Percentiles rank a stretch among this genome's conserved stretches.
These are phyloP conservation scores for Solanum tarijense DNA, from an alignment of 257 asterid species.

Conservation along the genomic window DNA sequence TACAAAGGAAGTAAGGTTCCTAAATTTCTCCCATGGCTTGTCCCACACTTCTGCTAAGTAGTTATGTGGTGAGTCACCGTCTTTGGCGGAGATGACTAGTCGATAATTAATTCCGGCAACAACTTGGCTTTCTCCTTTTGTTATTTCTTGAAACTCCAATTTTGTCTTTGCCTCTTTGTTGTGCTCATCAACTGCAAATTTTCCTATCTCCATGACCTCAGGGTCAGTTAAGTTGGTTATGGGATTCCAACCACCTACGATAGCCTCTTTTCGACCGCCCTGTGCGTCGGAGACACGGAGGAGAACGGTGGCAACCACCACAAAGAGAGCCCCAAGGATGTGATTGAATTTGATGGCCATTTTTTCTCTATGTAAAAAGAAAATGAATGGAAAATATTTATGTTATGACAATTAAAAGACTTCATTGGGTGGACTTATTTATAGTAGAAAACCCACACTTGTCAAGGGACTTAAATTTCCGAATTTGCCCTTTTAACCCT, in stretches of 20 bases:
- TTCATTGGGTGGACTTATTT: background rate
- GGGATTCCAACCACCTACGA: background rate
- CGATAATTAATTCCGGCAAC: slow-evolving; percentile 25
- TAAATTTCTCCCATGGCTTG: slow-evolving; percentile 8
- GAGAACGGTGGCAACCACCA: background rate
- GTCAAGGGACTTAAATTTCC: background rate
- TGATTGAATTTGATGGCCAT: slow-evolving; percentile 10
- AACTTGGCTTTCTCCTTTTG: slow-evolving; percentile 19
- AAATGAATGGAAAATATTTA: background rate
- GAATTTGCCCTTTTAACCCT: background rate
- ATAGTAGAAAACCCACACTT: background rate
- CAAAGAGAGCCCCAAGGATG: background rate
- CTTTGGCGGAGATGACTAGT: slow-evolving; percentile 17
- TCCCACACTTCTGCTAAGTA: slow-evolving; percentile 28
- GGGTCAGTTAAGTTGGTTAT: slow-evolving; percentile 14
- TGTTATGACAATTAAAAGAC: background rate
- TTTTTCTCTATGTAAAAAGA: background rate
- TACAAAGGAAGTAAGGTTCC: slow-evolving; percentile 19
- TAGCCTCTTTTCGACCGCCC: background rate
- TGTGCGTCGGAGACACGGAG: background rate
- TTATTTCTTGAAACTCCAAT: slow-evolving; percentile 9
- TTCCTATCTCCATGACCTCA: slow-evolving; percentile 13
- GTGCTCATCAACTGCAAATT: slow-evolving; percentile 27
- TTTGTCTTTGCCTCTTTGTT: slow-evolving; percentile 6
- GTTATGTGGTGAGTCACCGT: background rate